Evolutionary conservation across 1,284 basidiomycete species (phyloP).

Genomic region (Volvariella surrecta): DNA sequence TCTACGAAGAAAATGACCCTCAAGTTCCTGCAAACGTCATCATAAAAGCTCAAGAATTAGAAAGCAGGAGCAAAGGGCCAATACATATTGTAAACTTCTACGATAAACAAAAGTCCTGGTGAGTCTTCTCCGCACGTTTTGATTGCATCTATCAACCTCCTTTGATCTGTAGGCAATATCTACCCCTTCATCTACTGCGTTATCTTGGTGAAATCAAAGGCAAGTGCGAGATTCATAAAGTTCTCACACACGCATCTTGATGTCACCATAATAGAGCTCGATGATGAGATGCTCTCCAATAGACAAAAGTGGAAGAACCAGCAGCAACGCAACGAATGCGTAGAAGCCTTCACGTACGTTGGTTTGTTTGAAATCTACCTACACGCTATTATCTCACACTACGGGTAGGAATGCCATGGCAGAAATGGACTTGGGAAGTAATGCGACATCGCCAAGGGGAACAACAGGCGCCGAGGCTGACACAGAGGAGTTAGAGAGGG

Average conservation of each 20-base stretch:
- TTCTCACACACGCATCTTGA: neutral
- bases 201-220: constrained; percentile 50
- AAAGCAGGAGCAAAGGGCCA: constrained; percentile 20
- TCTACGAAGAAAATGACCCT: constrained; percentile 43
- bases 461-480: too few relatives aligned
- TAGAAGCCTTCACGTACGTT: constrained; percentile 38
- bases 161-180: constrained; percentile 37
- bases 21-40: constrained; percentile 43
- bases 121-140: constrained; percentile 11
- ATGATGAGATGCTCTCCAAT: constrained; percentile 39
- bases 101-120: constrained; percentile 56
- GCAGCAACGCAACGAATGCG: constrained; percentile 34
- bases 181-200: constrained; percentile 38
- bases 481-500: too few relatives aligned
- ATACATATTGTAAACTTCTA: constrained; percentile 61
- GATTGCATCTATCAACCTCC: neutral
- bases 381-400: neutral
- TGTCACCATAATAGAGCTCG: constrained; percentile 29
- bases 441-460: neutral
- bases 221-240: constrained; percentile 20
- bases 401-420: constrained; percentile 8
- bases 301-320: constrained; percentile 44
- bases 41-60: constrained; percentile 15
- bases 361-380: neutral
- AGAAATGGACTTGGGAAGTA: constrained; percentile 5